phyloP scores from a whole-genome alignment of 495 filamentous ascomycete genomes.

The Lasiosphaeria miniovina region DNA sequence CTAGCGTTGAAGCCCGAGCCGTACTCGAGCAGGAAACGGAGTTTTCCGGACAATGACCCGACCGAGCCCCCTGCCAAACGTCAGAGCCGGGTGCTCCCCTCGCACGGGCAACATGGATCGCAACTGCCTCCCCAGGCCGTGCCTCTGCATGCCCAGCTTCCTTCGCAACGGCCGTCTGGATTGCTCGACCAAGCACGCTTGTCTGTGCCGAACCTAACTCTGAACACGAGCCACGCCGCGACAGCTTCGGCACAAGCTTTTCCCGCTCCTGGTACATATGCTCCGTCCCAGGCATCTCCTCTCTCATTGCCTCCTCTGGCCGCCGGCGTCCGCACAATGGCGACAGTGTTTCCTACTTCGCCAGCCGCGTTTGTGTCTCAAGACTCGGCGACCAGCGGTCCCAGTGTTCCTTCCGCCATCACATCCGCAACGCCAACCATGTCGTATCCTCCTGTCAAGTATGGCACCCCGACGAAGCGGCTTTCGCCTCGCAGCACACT shows the following conservation, averaged over 20 bases:
- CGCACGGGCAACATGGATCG: constrained; percentile 3
- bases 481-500: constrained; percentile 33
- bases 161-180: constrained; percentile 22
- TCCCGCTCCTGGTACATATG: constrained; percentile 26
- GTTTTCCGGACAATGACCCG: constrained; percentile 58
- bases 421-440: constrained; percentile 22
- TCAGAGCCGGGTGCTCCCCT: constrained; percentile 33
- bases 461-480: constrained; percentile 45
- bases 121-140: neutral
- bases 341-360: constrained; percentile 41
- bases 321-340: constrained; percentile 46
- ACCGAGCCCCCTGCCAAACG: constrained; percentile 70
- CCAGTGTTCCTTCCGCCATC: constrained; percentile 13
- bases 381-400: constrained; percentile 34
- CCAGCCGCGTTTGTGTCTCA: constrained; percentile 32
- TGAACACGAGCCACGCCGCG: constrained; percentile 35
- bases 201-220: constrained; percentile 41
- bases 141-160: constrained; percentile 3
- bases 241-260: constrained; percentile 15
- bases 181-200: constrained; percentile 31
- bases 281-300: constrained; percentile 30
- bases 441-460: constrained; percentile 25
- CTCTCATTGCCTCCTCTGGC: constrained; percentile 46
- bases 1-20: constrained; percentile 47
- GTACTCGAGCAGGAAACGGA: constrained; percentile 63